Evolutionary conservation across 2,329 filamentous ascomycete species (phyloP).

Genomic region (Pseudogymnoascus sp.): DNA sequence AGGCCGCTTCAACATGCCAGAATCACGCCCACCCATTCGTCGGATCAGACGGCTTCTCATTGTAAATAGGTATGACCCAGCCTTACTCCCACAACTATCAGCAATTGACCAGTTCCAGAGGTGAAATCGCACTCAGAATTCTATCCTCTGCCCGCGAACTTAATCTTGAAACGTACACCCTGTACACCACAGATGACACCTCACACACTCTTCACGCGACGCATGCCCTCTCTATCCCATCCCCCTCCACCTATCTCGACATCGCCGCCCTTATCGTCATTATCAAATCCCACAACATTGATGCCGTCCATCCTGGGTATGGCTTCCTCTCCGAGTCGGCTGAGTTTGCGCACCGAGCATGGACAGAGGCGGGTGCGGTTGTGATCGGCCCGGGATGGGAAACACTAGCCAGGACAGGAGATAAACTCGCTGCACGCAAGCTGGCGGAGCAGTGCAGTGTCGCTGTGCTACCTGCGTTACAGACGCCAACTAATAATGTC

Average conservation of each 20-base stretch:
- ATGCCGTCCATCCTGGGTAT: conserved; percentile 65
- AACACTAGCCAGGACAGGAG: conserved; percentile 22
- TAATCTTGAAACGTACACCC: conserved; percentile 43
- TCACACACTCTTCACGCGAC: conserved; percentile 44
- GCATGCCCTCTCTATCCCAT: conserved; percentile 42
- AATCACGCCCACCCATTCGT: conserved; percentile 10
- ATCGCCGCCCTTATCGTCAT: conserved; percentile 40
- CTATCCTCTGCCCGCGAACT: conserved; percentile 51
- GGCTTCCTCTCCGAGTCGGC: conserved; percentile 63
- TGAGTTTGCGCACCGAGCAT: conserved; percentile 57
- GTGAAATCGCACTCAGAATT: conserved; percentile 55
- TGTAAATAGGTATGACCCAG: conserved; percentile 37
- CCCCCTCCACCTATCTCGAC: conserved; percentile 44
- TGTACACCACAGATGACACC: conserved; percentile 47
- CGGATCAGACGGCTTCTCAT: conserved; percentile 43
- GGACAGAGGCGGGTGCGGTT: conserved; percentile 54
- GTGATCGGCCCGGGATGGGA: conserved; percentile 57
- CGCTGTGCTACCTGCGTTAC: conserved; percentile 64
- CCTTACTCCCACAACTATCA: background rate
- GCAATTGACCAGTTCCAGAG: conserved; percentile 33
- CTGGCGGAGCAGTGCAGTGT: conserved; percentile 56
- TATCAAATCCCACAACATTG: conserved; percentile 41
- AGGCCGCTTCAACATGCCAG: background rate
- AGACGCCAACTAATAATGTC: conserved; percentile 53
- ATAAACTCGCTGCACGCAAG: conserved; percentile 50